A percentile compares a stretch with the other conserved stretches of the same genome.
These are phyloP conservation scores for Cryptococcus depauperatus DNA, from an alignment of 1,284 basidiomycete species.

Conservation along the genomic window DNA sequence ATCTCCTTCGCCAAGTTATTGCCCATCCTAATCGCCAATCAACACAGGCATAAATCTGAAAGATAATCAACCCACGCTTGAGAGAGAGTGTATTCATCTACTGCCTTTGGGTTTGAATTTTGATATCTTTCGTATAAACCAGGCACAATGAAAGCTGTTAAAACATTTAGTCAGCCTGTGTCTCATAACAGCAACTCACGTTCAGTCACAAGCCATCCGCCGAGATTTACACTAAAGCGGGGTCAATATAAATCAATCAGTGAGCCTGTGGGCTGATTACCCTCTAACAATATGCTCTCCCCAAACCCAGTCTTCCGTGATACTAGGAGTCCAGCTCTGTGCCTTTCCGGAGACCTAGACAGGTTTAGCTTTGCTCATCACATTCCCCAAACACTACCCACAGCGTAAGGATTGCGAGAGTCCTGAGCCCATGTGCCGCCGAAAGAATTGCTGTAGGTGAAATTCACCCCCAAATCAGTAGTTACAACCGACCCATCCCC, in stretches of 20 bases:
- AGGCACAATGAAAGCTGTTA: constrained; percentile 77
- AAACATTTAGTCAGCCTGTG: constrained; percentile 47
- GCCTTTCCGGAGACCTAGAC: constrained; percentile 31
- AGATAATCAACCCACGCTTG: constrained; percentile 22
- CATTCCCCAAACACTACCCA: constrained; percentile 14
- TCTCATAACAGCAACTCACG: constrained; percentile 45
- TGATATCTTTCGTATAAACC: constrained; percentile 60
- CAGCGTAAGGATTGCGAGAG: constrained; percentile 55
- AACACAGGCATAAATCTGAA: too few species aligned
- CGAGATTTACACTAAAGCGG: constrained; percentile 65
- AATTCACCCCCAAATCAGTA: constrained; percentile 59
- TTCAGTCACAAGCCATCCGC: constrained; percentile 51
- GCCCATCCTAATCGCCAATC: constrained; percentile 49
- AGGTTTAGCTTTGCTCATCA: not conserved
- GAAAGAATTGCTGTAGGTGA: constrained; percentile 65
- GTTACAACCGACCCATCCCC: constrained; percentile 28
- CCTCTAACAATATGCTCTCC: constrained; percentile 58
- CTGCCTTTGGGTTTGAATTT: constrained; percentile 43
- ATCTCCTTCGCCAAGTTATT: constrained; percentile 52
- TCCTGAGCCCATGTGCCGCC: constrained; percentile 66
- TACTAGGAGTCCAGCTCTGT: constrained; percentile 60
- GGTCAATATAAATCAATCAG: constrained; percentile 1
- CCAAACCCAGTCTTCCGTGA: constrained; percentile 76
- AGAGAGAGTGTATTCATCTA: constrained; percentile 68
- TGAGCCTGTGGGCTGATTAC: constrained; percentile 11